Evolutionary conservation across 2,329 filamentous ascomycete species (phyloP).

Genomic region (Neonectria sp.): DNA sequence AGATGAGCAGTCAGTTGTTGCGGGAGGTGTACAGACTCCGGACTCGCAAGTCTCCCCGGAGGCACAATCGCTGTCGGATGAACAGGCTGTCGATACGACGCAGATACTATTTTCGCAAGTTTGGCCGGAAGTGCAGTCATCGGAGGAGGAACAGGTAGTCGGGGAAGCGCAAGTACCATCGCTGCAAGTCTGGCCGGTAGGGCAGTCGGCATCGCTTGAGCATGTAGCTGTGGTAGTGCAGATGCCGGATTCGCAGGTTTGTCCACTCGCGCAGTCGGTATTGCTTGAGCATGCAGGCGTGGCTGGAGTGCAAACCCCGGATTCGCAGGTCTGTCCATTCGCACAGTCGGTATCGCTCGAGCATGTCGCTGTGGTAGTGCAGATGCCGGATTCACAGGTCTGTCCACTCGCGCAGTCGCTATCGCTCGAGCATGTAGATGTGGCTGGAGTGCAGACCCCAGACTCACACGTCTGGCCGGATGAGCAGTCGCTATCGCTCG

Average conservation of each 20-base stretch:
- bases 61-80: not conserved
- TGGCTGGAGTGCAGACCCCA: not conserved
- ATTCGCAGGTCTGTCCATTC: not conserved
- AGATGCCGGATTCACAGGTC: constrained; percentile 7
- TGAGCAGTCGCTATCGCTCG: constrained; percentile 8
- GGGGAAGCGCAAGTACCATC: not conserved
- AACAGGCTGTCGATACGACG: not conserved
- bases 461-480: not conserved
- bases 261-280: constrained; percentile 10
- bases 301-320: not conserved
- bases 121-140: constrained; percentile 9
- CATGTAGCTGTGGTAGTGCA: not conserved
- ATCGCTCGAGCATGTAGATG: not conserved
- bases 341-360: not conserved
- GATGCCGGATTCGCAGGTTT: constrained; percentile 9
- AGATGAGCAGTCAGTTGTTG: not conserved
- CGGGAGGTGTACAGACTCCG: not conserved
- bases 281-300: not conserved
- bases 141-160: not conserved
- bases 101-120: constrained; percentile 9
- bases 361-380: not conserved
- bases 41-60: constrained; percentile 2
- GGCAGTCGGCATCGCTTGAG: not conserved
- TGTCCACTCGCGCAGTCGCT: not conserved
- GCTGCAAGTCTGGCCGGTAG: not conserved